Evolutionary conservation across 2,329 filamentous ascomycete genomes (phyloP), one percentile per base, ranked within the genome.

Genomic region (Aureobasidium sp.): DNA sequence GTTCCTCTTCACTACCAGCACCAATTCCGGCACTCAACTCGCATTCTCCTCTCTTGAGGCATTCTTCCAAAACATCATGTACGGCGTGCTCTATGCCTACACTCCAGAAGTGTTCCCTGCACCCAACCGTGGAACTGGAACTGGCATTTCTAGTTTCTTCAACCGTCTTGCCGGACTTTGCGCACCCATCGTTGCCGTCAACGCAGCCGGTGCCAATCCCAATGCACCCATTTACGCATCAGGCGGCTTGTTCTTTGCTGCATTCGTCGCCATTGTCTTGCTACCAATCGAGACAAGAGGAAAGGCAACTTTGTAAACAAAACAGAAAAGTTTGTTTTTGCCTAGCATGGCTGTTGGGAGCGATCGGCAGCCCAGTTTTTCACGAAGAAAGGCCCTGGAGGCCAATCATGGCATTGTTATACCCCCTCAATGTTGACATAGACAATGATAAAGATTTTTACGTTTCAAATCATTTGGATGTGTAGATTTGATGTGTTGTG

Each of bases 31-130:
- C 42, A 77, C 78, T 64, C 85, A 89, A 75, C 81, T 90, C 42
- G 79, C 80, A 56, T 88, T 88, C 70, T 85, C 82, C 0, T 89
- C 84, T 65, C 77, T 87, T 65, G 84, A 88, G 70, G 85, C 87
- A 12, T 89, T 90, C 70, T 83, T 85, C 66, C 87, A 71, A 73
- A 89, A 89, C 70, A 87, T 89, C 74, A 88, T 88, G 84, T 90
- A 90, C 73, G 87, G 87, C 62, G 86, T 90, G 1, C 76, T 91
- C 1, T 91, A 90, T 71, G 86, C 87, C 8, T 91, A 89, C 70
- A 90, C 88, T 0, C 88, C 88, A 0, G 88, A 91, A 69, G 84
- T 90, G 31, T 90, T 91, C 74, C 87, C 88, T 0, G 86, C 87
- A 0, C 86, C 87, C 0, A 84, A 87, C 25, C 79, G 88, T 36